A percentile compares a stretch with the other conserved stretches of the same genome.
These are phyloP conservation scores for Lolium rigidum DNA, from an alignment of 176 grass and related monocot genomes.

Conservation along the genomic window DNA sequence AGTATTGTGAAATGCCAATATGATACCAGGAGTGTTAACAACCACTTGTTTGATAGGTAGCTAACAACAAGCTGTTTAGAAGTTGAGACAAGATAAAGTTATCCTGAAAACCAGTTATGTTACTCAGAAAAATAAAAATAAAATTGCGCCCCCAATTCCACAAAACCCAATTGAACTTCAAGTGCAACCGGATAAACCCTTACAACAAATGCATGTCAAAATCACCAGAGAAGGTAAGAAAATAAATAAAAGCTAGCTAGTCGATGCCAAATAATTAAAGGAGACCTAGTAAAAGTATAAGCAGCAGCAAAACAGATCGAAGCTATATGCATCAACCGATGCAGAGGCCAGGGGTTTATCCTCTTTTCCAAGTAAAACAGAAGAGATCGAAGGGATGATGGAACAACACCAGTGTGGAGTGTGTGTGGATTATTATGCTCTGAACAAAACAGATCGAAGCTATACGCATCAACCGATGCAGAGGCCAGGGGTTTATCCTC, in stretches of 20 bases:
- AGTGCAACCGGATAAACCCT: neutral
- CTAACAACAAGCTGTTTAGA: neutral
- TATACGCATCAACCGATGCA: too few relatives aligned
- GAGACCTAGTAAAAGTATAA: neutral
- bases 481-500: too few relatives aligned
- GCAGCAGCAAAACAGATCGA: constrained; percentile 9
- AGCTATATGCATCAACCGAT: neutral
- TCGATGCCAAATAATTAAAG: neutral
- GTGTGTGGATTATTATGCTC: too few relatives aligned
- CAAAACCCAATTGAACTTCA: neutral
- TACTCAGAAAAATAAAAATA: neutral
- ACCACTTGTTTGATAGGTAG: neutral
- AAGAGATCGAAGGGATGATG: neutral
- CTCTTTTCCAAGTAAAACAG: neutral
- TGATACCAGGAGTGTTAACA: neutral
- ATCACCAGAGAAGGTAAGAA: neutral
- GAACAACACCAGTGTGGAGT: neutral
- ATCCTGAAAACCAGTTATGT: neutral
- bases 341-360: neutral
- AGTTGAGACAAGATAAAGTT: neutral
- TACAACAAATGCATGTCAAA: neutral
- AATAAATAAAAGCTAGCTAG: neutral
- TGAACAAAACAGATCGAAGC: too few relatives aligned
- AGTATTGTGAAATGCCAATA: neutral
- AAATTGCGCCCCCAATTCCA: neutral